Evolutionary conservation across 2,329 filamentous ascomycete species (phyloP).

Genomic region (Aureobasidium sp.): DNA sequence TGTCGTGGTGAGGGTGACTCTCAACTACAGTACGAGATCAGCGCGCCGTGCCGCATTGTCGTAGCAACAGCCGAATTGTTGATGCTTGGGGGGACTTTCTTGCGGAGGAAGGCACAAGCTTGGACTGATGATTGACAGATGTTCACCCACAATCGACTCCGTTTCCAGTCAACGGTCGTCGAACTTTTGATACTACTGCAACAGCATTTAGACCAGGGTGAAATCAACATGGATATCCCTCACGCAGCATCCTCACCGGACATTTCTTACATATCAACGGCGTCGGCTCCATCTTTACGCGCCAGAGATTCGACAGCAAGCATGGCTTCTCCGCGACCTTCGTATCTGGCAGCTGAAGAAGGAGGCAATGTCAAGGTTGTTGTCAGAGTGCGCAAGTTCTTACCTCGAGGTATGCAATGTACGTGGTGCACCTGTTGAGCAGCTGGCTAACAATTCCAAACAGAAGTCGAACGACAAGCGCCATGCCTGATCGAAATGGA

Average conservation of each 20-base stretch:
- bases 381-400: constrained; percentile 40
- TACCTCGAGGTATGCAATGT: constrained; percentile 32
- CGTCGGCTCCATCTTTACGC: constrained; percentile 34
- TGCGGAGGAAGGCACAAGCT: neutral
- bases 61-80: constrained; percentile 1
- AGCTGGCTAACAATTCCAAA: neutral
- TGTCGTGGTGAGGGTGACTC: neutral
- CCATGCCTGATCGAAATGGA: constrained; percentile 90
- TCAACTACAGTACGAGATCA: neutral
- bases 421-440: too few relatives aligned
- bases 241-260: constrained; percentile 6
- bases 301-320: constrained; percentile 24
- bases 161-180: constrained; percentile 1
- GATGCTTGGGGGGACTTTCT: constrained; percentile 3
- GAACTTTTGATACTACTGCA: constrained; percentile 9
- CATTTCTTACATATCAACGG: constrained; percentile 21
- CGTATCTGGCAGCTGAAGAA: constrained; percentile 17
- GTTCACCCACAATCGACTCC: constrained; percentile 8
- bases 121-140: neutral
- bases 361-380: constrained; percentile 45
- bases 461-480: constrained; percentile 73
- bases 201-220: neutral
- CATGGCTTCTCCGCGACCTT: constrained; percentile 20
- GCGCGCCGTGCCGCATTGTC: neutral
- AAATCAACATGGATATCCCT: neutral